Evolutionary conservation across 176 grass and related monocot genomes (phyloP), one percentile per base, ranked within the genome.

Genomic region (Aegilops sharonensis): DNA sequence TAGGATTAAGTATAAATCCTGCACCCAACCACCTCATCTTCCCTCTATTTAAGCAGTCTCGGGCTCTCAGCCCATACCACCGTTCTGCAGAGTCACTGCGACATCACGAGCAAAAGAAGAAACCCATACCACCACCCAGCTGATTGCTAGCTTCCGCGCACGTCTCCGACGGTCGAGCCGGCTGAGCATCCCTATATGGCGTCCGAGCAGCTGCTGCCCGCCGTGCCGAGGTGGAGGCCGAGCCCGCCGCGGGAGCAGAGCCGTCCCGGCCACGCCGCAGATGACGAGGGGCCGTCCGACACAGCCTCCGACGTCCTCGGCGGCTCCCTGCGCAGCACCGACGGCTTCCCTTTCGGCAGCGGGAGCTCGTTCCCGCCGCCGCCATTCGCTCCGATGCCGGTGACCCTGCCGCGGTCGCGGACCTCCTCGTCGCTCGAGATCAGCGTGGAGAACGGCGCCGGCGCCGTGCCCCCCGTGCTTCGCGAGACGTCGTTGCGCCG

Each of bases 171-270:
- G 54, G 50, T 9, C 40, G 43, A 42, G 36, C 21, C 9, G 2
- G 75, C 23, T 50, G 69, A 57, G 63, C 61, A 23, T 37, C 35
- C 68, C 9, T 4, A 6, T 82, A 89, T 92, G 87, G 85, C 78
- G 11, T 80, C 68, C 2, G 75, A 32, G 83, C 80, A 56, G 85
- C 77, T 21, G 42, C 76, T 48, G 37, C 83, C 77, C 2, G 66
- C 27, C 18, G 95, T 95, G 83, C 93, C 93, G 29, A 86, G 93
- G 87, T 95, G 95, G 95, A 93, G 72, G 32, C 93, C 91, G 21
- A 95, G 82, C 69, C 87, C 74, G 48, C 86, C 72, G 42, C 67
- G 50, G 27, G 32, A 40, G 62, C 81, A 37, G 12, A 68, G 48
- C 43, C 63, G 20, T 9, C 39, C 9, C 7, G 30, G 20, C 12